phyloP scores from a whole-genome alignment of 768 basidiomycete species.

The Coprinopsis strossmayeri region DNA sequence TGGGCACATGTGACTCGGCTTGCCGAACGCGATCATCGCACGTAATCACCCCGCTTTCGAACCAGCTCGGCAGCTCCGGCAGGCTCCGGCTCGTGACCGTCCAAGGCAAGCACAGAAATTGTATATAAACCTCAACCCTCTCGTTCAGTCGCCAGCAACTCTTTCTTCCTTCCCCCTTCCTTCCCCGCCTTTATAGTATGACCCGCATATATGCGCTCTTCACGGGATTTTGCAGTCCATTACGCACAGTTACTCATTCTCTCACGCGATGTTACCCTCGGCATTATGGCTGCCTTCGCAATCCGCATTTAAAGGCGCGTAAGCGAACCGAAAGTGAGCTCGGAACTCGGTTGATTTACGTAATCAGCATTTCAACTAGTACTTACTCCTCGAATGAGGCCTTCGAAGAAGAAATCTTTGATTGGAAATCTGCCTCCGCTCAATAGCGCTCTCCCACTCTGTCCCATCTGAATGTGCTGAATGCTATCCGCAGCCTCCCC shows the following conservation, averaged over 20 bases:
- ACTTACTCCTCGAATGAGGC: neutral
- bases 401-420: neutral
- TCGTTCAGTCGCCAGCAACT: neutral
- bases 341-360: neutral
- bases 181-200: neutral
- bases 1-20: neutral
- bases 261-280: no score
- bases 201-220: neutral
- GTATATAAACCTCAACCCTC: neutral
- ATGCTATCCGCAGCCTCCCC: constrained; percentile 7
- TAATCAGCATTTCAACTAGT: neutral
- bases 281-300: no score
- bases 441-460: neutral
- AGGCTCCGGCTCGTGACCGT: no score
- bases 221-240: no score
- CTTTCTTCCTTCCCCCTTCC: neutral
- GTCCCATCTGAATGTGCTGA: constrained; percentile 7
- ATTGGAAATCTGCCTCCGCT: constrained; percentile 4
- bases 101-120: neutral
- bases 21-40: no score
- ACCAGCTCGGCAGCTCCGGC: no score
- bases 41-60: no score
- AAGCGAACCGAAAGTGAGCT: neutral
- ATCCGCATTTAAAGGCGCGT: no score
- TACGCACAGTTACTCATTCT: no score